phyloP scores from a whole-genome alignment of 148 eudicot species.

The Cornus controversa region DNA sequence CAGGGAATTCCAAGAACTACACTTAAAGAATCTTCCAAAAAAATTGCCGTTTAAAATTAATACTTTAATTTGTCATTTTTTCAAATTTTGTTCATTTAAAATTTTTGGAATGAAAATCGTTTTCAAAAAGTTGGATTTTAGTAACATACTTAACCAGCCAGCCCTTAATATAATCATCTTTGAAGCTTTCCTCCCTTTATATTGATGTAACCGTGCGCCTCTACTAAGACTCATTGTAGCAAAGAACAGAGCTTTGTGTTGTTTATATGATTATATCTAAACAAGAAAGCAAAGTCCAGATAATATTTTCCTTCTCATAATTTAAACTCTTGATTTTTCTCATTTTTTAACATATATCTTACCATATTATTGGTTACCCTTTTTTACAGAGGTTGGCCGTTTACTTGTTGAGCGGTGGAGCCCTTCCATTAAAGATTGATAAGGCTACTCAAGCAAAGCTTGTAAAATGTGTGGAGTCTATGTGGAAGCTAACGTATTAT shows the following conservation, averaged over 20 bases:
- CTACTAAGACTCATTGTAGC: background rate
- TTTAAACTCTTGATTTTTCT: background rate
- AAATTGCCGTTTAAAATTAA: background rate
- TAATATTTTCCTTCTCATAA: background rate
- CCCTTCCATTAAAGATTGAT: conserved; percentile 41
- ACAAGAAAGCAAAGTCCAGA: background rate
- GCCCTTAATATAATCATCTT: background rate
- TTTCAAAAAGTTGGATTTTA: background rate
- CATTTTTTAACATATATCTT: background rate
- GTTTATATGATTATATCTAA: background rate
- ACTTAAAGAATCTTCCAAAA: background rate
- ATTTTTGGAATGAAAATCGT: background rate
- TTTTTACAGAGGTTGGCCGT: conserved; percentile 61
- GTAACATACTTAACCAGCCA: background rate
- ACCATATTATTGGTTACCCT: conserved; percentile 6
- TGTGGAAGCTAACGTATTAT: conserved; percentile 93
- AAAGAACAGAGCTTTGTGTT: background rate
- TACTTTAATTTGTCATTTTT: background rate
- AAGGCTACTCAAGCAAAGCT: conserved; percentile 55
- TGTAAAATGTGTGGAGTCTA: conserved; percentile 75
- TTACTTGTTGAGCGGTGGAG: conserved; percentile 55
- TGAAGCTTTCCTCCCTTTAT: background rate
- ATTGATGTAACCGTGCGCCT: background rate
- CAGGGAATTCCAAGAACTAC: background rate
- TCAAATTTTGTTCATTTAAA: background rate